A percentile compares a stretch with the other conserved stretches of the same genome.
phyloP scores from a whole-genome alignment of 306 rosid species.

The Nissolia schottii region DNA sequence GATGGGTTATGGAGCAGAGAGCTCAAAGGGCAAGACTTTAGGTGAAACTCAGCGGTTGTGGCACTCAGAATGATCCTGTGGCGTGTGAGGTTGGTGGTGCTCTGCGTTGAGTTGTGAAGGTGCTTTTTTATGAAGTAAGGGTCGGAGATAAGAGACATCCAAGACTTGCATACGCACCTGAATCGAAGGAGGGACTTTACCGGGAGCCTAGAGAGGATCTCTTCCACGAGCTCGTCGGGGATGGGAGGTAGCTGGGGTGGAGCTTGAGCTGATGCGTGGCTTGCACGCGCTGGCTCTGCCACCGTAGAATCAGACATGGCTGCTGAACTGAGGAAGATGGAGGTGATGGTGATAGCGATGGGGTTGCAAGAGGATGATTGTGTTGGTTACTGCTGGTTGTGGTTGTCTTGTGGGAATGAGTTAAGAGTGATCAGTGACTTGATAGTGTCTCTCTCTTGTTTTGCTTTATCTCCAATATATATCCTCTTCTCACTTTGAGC shows the following conservation, averaged over 20 bases:
- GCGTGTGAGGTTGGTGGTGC: constrained; percentile 19
- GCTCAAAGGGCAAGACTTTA: constrained; percentile 33
- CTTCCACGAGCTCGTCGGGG: constrained; percentile 16
- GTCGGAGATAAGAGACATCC: constrained; percentile 18
- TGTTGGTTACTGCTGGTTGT: no score
- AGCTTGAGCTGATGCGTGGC: neutral
- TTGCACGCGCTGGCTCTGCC: neutral
- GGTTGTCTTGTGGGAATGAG: neutral
- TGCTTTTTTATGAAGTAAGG: constrained; percentile 13
- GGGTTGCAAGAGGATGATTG: no score
- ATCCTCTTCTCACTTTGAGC: neutral
- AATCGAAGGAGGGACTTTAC: constrained; percentile 23
- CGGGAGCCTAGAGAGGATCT: constrained; percentile 20
- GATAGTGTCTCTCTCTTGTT: neutral
- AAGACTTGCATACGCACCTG: constrained; percentile 26
- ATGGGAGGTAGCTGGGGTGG: neutral
- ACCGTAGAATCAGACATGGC: neutral
- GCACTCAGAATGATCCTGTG: constrained; percentile 42
- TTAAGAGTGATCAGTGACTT: neutral
- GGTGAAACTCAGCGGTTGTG: constrained; percentile 37
- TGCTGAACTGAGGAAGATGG: neutral
- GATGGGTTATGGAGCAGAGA: constrained; percentile 29
- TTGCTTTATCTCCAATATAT: neutral
- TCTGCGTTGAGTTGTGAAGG: neutral
- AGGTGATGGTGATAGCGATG: neutral